Conservation (phyloP, 345 rosid species). For the Rubroshorea leprosula region DNA sequence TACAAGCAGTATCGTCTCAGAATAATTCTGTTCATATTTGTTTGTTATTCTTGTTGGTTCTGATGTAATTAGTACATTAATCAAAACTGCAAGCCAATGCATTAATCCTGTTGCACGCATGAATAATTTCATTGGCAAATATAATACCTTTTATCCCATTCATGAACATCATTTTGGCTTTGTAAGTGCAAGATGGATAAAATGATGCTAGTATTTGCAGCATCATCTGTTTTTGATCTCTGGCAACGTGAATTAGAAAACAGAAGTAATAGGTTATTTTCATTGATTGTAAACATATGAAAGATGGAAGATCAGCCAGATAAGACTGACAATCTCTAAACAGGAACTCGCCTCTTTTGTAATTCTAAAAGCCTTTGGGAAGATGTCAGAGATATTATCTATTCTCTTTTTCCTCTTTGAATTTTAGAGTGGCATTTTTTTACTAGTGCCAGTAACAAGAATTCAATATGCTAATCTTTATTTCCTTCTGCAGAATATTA, state of each 20-base stretch:
- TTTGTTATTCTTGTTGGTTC: background rate
- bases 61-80: background rate
- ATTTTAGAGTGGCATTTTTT: background rate
- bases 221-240: background rate
- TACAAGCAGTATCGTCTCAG: no score
- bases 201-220: no score
- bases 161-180: background rate
- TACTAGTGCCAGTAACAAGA: background rate
- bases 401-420: no score
- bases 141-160: background rate
- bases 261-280: background rate
- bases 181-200: background rate
- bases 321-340: background rate
- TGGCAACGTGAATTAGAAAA: background rate
- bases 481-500: slow-evolving; percentile 56
- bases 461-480: slow-evolving; percentile 1
- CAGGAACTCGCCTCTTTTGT: background rate
- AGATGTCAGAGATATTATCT: background rate
- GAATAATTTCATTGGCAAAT: background rate
- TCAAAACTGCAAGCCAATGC: background rate
- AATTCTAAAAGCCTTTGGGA: background rate
- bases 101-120: background rate
- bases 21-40: background rate
- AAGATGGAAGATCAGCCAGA: background rate
- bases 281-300: background rate